Conservation (phyloP, 768 basidiomycete species). For the Suillus weaverae region DNA sequence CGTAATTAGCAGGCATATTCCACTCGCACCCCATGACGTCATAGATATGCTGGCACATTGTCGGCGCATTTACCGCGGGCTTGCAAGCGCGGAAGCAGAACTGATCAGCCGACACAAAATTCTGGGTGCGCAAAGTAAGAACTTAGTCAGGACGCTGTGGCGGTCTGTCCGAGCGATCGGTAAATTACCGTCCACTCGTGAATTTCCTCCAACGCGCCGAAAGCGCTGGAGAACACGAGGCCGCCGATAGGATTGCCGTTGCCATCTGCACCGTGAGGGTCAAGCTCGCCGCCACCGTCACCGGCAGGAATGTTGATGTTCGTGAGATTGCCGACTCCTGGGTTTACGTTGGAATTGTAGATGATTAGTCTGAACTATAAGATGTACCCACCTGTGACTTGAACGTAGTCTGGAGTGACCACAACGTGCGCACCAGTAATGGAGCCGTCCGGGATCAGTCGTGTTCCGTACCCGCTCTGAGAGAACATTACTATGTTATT, state of each 20-base stretch:
- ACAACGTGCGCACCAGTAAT: conserved; percentile 69
- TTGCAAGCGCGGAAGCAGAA: conserved; percentile 79
- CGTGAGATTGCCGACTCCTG: conserved; percentile 66
- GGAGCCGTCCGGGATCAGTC: conserved; percentile 71
- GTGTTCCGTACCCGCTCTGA: conserved; percentile 59
- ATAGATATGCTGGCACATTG: conserved; percentile 61
- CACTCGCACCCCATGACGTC: conserved; percentile 58
- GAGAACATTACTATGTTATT: background rate
- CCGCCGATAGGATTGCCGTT: conserved; percentile 63
- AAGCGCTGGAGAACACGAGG: conserved; percentile 73
- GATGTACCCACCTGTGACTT: conserved; percentile 53
- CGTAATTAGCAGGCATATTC: conserved; percentile 60
- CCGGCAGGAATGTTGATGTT: conserved; percentile 60
- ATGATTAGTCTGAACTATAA: conserved; percentile 17
- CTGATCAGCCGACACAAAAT: conserved; percentile 56
- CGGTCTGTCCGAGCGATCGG: conserved; percentile 15
- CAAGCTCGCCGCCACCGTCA: conserved; percentile 65
- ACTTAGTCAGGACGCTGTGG: conserved; percentile 3
- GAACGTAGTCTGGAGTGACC: conserved; percentile 73
- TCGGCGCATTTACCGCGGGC: conserved; percentile 46
- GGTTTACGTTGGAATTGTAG: conserved; percentile 20
- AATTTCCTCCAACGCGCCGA: conserved; percentile 55
- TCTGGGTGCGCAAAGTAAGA: conserved; percentile 35
- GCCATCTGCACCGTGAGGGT: conserved; percentile 66
- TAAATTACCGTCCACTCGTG: conserved; percentile 69